These are phyloP conservation scores for Inga oerstediana DNA, from an alignment of 306 rosid genomes.

Conservation along the genomic window DNA sequence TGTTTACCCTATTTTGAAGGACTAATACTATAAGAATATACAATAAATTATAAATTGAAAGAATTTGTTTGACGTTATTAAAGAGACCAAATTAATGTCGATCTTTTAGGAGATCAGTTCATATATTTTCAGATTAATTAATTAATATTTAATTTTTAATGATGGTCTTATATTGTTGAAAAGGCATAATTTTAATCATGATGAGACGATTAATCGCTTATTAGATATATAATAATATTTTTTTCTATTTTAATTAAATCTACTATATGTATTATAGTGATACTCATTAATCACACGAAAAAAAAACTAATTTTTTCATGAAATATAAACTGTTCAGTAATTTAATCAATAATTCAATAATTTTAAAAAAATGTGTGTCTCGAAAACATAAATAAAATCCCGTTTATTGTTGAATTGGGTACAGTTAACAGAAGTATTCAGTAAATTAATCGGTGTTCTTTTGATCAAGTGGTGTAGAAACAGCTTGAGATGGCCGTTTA, in stretches of 20 bases:
- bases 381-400: not conserved
- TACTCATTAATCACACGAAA: not conserved
- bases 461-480: constrained; percentile 49
- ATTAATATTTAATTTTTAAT: not conserved
- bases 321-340: not conserved
- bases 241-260: not conserved
- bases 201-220: not conserved
- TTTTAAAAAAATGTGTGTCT: not conserved
- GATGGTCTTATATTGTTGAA: not conserved
- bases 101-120: not conserved
- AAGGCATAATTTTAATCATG: not conserved
- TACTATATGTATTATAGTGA: not conserved
- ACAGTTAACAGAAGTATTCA: not conserved
- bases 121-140: not conserved
- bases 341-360: not conserved
- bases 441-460: constrained; percentile 23
- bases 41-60: not conserved
- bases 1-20: not conserved
- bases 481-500: constrained; percentile 60
- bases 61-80: not conserved
- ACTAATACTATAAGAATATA: not conserved
- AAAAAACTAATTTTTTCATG: not conserved
- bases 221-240: not conserved
- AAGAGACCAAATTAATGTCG: not conserved
- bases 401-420: not conserved